phyloP scores from a whole-genome alignment of 257 asterid genomes.

The Cynanchum wilfordii region DNA sequence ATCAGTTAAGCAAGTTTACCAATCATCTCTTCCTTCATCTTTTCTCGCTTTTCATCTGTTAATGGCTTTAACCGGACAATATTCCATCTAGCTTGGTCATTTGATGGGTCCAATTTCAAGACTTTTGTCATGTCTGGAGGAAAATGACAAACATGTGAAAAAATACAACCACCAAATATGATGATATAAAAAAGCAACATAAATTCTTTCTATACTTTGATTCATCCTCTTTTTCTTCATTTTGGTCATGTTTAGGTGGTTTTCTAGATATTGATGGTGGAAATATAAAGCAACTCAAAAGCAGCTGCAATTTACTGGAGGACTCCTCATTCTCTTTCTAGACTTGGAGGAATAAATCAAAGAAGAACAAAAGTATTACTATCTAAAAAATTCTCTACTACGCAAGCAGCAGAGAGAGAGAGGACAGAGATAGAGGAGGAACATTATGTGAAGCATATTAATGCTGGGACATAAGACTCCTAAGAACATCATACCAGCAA shows the following conservation, averaged over 20 bases:
- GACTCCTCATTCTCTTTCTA: not conserved
- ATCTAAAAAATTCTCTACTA: not conserved
- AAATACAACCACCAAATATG: constrained; percentile 1
- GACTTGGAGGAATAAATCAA: not conserved
- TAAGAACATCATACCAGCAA: constrained; percentile 48
- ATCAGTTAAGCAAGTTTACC: constrained; percentile 41
- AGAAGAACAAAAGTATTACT: not conserved
- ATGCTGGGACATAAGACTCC: not conserved
- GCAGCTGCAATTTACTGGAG: not conserved
- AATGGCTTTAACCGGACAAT: constrained; percentile 74
- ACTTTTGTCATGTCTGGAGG: constrained; percentile 70
- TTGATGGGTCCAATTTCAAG: constrained; percentile 73
- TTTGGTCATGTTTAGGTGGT: not conserved
- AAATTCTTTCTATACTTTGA: not conserved
- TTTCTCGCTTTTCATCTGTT: constrained; percentile 93
- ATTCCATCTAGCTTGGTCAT: constrained; percentile 75
- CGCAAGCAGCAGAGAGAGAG: not conserved
- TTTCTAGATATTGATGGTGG: not conserved
- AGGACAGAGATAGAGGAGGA: not conserved
- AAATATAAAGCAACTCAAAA: not conserved
- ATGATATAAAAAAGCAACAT: not conserved
- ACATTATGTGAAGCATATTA: not conserved
- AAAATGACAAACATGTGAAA: constrained; percentile 7
- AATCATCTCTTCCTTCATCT: constrained; percentile 98
- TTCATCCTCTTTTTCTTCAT: not conserved